Conservation (phyloP, 1,284 basidiomycete genomes). For the Cutaneotrichosporon curvatum region DNA sequence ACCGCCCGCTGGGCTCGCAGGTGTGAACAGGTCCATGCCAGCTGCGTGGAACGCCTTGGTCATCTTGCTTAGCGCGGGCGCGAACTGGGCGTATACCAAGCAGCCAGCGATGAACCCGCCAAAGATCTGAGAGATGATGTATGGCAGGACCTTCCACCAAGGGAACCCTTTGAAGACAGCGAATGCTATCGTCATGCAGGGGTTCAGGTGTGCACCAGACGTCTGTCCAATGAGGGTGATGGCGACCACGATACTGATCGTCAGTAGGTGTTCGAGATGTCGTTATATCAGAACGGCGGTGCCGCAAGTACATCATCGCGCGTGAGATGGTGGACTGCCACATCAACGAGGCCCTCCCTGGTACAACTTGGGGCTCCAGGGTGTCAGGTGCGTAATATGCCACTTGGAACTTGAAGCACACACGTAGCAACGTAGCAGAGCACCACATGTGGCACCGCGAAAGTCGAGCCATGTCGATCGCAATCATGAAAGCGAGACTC, state of each 20-base stretch:
- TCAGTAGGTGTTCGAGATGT: too few relatives aligned
- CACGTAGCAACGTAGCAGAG: too few relatives aligned
- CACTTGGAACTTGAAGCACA: too few relatives aligned
- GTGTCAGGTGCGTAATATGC: too few relatives aligned
- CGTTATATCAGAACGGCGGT: too few relatives aligned
- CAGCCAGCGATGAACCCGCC: conserved; percentile 19
- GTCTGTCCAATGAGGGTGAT: conserved; percentile 9
- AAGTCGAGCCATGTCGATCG: too few relatives aligned
- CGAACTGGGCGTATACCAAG: conserved; percentile 5
- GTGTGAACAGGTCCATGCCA: not conserved
- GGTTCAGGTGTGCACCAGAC: conserved; percentile 26
- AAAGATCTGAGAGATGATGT: conserved; percentile 29
- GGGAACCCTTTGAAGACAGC: conserved; percentile 30
- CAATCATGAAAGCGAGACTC: conserved; percentile 1
- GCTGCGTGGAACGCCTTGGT: not conserved
- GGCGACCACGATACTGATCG: conserved; percentile 7
- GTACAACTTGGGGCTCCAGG: too few relatives aligned
- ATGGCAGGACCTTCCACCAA: conserved; percentile 33
- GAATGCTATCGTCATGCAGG: conserved; percentile 22
- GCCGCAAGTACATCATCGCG: too few relatives aligned
- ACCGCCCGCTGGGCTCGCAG: conserved; percentile 1
- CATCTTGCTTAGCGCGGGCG: not conserved
- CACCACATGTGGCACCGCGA: too few relatives aligned
- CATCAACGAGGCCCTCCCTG: too few relatives aligned
- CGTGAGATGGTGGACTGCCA: too few relatives aligned